Evolutionary conservation across 208 protist genomes (phyloP).

Genomic region (Crithidia mellificae): DNA sequence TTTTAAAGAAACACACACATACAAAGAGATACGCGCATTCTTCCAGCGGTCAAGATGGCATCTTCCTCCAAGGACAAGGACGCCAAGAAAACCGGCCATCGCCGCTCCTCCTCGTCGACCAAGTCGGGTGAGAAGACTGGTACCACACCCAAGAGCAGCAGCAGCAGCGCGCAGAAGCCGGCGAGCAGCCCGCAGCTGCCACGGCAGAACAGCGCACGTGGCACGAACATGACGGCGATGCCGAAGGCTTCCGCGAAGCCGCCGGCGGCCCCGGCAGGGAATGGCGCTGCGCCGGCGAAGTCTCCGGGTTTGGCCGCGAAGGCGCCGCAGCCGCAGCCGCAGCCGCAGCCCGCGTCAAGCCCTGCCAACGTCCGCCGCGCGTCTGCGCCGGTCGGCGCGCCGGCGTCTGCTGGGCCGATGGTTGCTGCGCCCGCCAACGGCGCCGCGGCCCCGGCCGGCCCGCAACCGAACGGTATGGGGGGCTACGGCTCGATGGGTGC

Average conservation of each 20-base stretch:
- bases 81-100: conserved; percentile 20
- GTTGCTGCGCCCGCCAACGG: not conserved
- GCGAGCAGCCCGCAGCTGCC: conserved; percentile 5
- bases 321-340: not conserved
- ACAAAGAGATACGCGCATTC: not conserved
- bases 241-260: not conserved
- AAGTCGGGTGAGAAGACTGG: conserved; percentile 14
- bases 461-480: conserved; percentile 5
- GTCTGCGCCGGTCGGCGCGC: not conserved
- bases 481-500: too few species aligned
- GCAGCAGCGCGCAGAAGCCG: conserved; percentile 2
- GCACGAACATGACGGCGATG: not conserved
- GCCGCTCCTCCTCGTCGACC: conserved; percentile 18
- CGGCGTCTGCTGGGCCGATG: not conserved
- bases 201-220: conserved; percentile 3
- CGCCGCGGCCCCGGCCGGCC: not conserved
- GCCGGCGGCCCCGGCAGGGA: not conserved
- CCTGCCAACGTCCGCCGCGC: not conserved
- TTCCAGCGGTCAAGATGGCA: conserved; percentile 3
- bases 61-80: conserved; percentile 18
- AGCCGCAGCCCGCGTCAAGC: not conserved
- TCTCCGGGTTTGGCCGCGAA: not conserved
- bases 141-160: not conserved
- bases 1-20: not conserved
- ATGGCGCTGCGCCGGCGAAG: conserved; percentile 1